These are phyloP conservation scores for Beauveria pseudobassiana DNA, from an alignment of 2,329 filamentous ascomycete species.

Conservation along the genomic window DNA sequence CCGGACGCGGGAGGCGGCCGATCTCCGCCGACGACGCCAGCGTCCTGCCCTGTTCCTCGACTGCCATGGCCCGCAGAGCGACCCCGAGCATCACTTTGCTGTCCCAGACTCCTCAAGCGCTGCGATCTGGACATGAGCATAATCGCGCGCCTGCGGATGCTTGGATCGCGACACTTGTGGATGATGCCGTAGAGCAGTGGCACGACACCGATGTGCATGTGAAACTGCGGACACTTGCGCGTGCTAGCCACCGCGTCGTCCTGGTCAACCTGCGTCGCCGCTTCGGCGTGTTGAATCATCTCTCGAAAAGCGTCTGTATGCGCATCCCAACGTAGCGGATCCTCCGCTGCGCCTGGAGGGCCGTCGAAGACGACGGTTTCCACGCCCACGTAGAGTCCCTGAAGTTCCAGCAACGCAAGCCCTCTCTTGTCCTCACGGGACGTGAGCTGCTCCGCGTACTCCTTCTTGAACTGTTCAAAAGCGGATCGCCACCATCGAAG, in stretches of 20 bases:
- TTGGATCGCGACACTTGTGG: constrained; percentile 9
- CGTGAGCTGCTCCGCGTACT: not conserved
- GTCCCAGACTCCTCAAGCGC: constrained; percentile 6
- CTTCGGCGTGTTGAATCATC: constrained; percentile 1
- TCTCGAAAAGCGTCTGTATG: not conserved
- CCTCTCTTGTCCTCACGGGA: not conserved
- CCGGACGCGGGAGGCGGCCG: not conserved
- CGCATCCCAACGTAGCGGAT: constrained; percentile 8
- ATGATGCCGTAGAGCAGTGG: constrained; percentile 5
- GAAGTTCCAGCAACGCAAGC: constrained; percentile 4
- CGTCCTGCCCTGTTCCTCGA: constrained; percentile 1
- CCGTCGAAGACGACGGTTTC: constrained; percentile 2
- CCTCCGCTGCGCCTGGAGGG: not conserved
- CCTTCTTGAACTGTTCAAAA: not conserved
- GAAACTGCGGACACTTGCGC: not conserved
- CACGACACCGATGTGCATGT: constrained; percentile 10
- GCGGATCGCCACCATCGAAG: constrained; percentile 4
- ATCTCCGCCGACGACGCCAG: not conserved
- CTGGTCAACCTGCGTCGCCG: not conserved
- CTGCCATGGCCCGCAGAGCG: not conserved
- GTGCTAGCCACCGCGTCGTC: not conserved
- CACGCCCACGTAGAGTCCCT: not conserved
- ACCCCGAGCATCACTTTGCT: not conserved
- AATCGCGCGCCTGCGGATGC: constrained; percentile 1
- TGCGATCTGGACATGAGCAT: not conserved